phyloP scores from a whole-genome alignment of 164 flowering plant genomes.

The Berberis thunbergii region DNA sequence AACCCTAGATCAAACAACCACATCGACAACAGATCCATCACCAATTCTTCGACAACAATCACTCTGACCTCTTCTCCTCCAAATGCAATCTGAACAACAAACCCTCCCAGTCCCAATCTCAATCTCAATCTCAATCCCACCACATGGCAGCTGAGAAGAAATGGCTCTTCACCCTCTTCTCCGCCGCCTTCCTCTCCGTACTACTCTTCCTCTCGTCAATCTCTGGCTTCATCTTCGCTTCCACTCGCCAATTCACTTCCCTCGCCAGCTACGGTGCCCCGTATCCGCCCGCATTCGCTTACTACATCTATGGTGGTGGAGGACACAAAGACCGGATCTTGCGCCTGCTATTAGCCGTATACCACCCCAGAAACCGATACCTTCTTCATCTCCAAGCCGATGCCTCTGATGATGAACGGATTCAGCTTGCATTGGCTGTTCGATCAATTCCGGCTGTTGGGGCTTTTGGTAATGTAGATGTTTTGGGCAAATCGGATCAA shows the following conservation, averaged over 20 bases:
- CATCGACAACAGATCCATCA: too few relatives aligned
- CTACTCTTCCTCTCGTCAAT: constrained; percentile 51
- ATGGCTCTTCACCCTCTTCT: constrained; percentile 72
- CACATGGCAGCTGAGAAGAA: constrained; percentile 53
- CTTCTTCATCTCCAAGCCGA: constrained; percentile 64
- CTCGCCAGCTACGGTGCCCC: constrained; percentile 37
- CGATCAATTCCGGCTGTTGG: constrained; percentile 47
- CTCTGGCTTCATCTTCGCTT: constrained; percentile 31
- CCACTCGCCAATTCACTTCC: constrained; percentile 27
- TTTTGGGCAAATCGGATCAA: constrained; percentile 78
- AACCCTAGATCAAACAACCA: too few relatives aligned
- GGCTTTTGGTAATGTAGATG: constrained; percentile 81
- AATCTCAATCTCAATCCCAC: not conserved
- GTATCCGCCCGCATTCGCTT: constrained; percentile 82
- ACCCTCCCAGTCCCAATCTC: too few relatives aligned
- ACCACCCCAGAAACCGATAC: constrained; percentile 86
- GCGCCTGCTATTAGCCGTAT: constrained; percentile 67
- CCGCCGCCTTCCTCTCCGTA: constrained; percentile 51
- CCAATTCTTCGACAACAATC: too few relatives aligned
- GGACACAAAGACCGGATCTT: constrained; percentile 59
- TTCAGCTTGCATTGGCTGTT: constrained; percentile 36
- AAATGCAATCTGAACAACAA: too few relatives aligned
- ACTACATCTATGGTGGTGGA: constrained; percentile 66
- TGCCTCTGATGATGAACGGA: constrained; percentile 55
- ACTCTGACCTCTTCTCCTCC: too few relatives aligned